Conservation (phyloP, 192 early-diverging fungal species). For the Podila horticola region DNA sequence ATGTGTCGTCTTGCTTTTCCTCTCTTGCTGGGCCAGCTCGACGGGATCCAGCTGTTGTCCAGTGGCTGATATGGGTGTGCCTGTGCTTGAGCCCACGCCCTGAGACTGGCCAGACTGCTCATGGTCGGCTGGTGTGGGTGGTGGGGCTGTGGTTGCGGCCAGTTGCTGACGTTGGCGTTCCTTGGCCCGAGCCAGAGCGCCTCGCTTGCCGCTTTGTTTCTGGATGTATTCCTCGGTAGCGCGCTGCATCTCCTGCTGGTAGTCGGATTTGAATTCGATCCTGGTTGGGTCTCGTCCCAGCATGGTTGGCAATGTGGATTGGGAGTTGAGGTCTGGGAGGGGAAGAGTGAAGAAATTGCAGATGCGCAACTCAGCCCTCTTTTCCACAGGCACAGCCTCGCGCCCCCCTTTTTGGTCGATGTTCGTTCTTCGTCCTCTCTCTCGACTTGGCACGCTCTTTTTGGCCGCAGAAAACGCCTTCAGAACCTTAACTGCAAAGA, state of each 20-base stretch:
- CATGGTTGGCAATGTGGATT: neutral
- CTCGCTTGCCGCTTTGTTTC: neutral
- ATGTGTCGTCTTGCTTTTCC: conserved; percentile 20
- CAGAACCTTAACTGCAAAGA: neutral
- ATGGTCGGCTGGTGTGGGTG: conserved; percentile 22
- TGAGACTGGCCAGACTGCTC: neutral
- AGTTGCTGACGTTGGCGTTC: conserved; percentile 5
- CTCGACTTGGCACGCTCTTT: too few species aligned
- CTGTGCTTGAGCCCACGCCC: neutral
- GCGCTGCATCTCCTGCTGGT: conserved; percentile 24
- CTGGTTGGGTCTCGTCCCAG: conserved; percentile 34
- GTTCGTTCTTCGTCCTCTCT: too few species aligned
- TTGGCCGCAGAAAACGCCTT: neutral
- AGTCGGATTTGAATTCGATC: conserved; percentile 30
- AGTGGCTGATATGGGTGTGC: neutral
- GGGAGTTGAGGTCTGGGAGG: neutral
- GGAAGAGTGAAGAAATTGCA: neutral
- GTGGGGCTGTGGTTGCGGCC: conserved; percentile 12
- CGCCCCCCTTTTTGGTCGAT: too few species aligned
- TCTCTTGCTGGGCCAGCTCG: conserved; percentile 25
- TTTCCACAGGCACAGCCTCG: neutral
- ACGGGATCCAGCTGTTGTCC: conserved; percentile 12
- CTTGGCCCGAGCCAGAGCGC: conserved; percentile 2
- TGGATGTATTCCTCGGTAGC: conserved; percentile 32
- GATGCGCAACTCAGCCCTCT: too few species aligned